These are phyloP conservation scores for Cyberlindnera mississippiensis DNA, from an alignment of 805 yeast species.

Conservation along the genomic window DNA sequence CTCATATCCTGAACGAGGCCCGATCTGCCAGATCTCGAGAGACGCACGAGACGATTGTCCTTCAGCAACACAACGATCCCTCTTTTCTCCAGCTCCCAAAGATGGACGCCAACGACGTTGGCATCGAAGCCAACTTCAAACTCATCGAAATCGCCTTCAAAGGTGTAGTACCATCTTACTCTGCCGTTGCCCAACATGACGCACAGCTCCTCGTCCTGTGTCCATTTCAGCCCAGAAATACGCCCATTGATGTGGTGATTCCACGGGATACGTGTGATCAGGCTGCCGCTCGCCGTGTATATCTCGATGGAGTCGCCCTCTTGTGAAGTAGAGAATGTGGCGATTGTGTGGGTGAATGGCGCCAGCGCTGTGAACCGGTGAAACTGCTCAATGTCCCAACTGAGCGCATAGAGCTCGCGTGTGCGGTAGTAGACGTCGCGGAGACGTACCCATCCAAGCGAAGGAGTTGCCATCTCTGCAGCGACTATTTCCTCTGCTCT, in stretches of 20 bases:
- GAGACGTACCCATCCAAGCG: conserved; percentile 20
- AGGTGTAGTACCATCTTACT: conserved; percentile 15
- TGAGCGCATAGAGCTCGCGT: conserved; percentile 14
- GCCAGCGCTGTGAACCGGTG: conserved; percentile 11
- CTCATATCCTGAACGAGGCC: not conserved
- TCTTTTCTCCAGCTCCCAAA: conserved; percentile 2
- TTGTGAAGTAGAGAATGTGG: conserved; percentile 2
- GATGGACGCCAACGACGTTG: conserved; percentile 3
- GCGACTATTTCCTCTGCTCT: too few species aligned
- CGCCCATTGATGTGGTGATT: conserved; percentile 14
- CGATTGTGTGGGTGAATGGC: conserved; percentile 13
- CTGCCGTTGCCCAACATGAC: conserved; percentile 14
- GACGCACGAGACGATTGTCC: conserved; percentile 7
- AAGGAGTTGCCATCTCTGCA: conserved; percentile 14
- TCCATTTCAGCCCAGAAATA: conserved; percentile 10
- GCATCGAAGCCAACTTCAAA: conserved; percentile 11
- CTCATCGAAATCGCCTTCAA: conserved; percentile 16
- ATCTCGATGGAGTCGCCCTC: conserved; percentile 12
- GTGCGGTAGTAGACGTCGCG: conserved; percentile 19
- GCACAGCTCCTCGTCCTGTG: conserved; percentile 9
- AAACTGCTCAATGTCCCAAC: conserved; percentile 7
- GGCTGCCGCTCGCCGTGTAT: conserved; percentile 7
- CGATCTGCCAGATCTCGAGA: conserved; percentile 8
- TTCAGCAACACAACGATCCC: conserved; percentile 7
- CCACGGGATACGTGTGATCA: conserved; percentile 13